Evolutionary conservation across 257 asterid genomes (phyloP).

Genomic region (Lithospermum erythrorhizon): DNA sequence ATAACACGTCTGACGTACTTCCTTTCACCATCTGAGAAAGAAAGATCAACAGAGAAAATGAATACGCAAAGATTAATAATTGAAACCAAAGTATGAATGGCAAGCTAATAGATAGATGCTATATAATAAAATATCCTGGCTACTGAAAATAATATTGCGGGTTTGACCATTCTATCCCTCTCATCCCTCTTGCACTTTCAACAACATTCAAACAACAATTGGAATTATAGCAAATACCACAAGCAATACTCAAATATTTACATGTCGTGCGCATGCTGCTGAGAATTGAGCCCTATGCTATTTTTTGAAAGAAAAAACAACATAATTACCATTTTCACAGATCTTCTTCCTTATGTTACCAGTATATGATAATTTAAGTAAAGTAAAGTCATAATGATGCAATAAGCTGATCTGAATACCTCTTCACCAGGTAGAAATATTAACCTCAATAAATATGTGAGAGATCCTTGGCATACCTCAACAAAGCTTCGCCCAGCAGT

Average conservation of each 20-base stretch:
- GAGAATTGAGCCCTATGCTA: too few relatives aligned
- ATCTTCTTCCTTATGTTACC: too few relatives aligned
- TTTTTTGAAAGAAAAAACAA: too few relatives aligned
- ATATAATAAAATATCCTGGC: background rate
- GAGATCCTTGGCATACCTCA: slow-evolving; percentile 12
- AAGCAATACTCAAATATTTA: too few relatives aligned
- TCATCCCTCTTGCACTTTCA: background rate
- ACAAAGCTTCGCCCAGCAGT: slow-evolving; percentile 17
- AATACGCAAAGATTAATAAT: too few relatives aligned
- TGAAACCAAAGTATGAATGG: background rate
- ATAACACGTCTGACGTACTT: background rate
- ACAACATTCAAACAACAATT: too few relatives aligned
- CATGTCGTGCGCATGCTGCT: too few relatives aligned
- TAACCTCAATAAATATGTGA: slow-evolving; percentile 10
- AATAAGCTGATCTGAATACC: slow-evolving; percentile 2
- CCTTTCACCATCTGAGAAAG: background rate
- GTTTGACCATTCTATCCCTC: background rate
- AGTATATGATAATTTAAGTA: background rate
- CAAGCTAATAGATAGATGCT: background rate
- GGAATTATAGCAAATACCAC: too few relatives aligned
- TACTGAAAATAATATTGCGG: background rate
- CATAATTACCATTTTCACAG: too few relatives aligned
- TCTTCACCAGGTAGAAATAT: background rate
- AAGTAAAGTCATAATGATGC: background rate
- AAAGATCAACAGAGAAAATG: background rate